Base-by-base conservation (phyloP, 1,284 basidiomycete species). In the Cryptococcus sp. region DNA sequence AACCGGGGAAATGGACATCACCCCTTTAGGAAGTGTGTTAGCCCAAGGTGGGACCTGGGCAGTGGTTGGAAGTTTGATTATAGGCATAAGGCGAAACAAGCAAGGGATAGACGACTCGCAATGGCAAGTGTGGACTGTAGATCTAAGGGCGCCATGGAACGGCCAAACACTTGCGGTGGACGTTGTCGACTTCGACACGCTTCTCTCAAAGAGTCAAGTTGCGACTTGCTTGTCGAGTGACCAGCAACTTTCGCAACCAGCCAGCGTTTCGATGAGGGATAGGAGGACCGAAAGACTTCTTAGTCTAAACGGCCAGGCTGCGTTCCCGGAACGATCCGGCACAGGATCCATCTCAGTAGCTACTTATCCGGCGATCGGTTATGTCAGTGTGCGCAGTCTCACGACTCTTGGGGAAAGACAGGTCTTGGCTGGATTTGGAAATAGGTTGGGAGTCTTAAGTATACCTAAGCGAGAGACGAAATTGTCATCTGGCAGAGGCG, bases 81-180 rank as follows among this genome's bases (percentile, higher is more conserved):
- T 72, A 2, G 74, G 74, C 10, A 50, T 75, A 1, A 61, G 68
- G 25, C 55, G 69, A 38, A 49, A 46, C 0, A 59, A 64, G 1
- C 50, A 60, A 1, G 71, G 72, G 7, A 70, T 75, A 50, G 68
- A 74, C 52, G 73, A 77, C 58, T 59, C 63, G 17, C 65, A 69
- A 50, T 77, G 73, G 72, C 64, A 72, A 41, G 47, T 74, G 3
- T 74, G 70, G 65, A 53, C 59, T 1, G 19, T 75, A 5, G 74
- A 77, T 46, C 62, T 77, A 3, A 17, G 50, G 1, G 34, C 55
- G 6, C 59, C 69, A 1, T 75, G 68, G 69, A 72, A 75, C 53
- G 72, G 71, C 20, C 46, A 43, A 0, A 61, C 53, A 20, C 62
- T 75, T 2, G 54, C 67, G 17, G 71, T 73, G 3, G 61, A 70